Evolutionary conservation across 805 yeast genomes (phyloP), one percentile per base, ranked within the genome.

Genomic region (Saccharomyces eubayanus): DNA sequence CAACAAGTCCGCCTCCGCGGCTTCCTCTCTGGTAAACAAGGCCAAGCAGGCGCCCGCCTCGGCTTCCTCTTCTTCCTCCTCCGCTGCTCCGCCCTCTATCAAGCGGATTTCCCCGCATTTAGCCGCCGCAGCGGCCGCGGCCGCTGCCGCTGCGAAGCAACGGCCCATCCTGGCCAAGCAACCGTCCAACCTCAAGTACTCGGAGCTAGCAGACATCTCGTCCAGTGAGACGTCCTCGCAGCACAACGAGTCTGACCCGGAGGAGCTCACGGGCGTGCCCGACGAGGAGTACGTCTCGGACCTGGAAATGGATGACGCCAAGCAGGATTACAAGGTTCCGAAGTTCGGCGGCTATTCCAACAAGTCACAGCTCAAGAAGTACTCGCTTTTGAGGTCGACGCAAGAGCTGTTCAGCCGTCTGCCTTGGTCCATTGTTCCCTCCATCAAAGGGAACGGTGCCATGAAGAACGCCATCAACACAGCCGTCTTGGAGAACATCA

Each of bases 391-490:
- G 21, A 61, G 61, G 28, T 65, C 66, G 36, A 64, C 73, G 12
- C 68, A 65, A 24, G 70, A 72, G 53, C 65, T 75, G 31, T 76
- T 75, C 61, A 71, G 71, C 12, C 66, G 65, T 16, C 82, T 89
- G 5, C 86, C 88, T 3, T 89, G 96, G 95, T 73, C 76, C 45
- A 81, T 91, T 28, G 84, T 82, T 1, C 78, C 78, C n/a, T 80
- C 83, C 46, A 76, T 72, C 6, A 83, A 83, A 59, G 96, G 97
- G 6, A 94, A 94, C 64, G 96, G 91, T 31, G 94, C 96, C 8
- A 77, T 94, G 62, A 80, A 81, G 57, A 92, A 94, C 60, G 97
- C 98, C 0, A 80, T 94, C 14, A 77, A 79, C 49, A 72, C 85
- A 6, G 85, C 92, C 0, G 65, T 78, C 12, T 64, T 68, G 21